Percentiles rank a stretch among this genome's conserved stretches.
These are phyloP conservation scores for Globisporangium cylindrosporum DNA, from an alignment of 352 stramenopile genomes.

Conservation along the genomic window DNA sequence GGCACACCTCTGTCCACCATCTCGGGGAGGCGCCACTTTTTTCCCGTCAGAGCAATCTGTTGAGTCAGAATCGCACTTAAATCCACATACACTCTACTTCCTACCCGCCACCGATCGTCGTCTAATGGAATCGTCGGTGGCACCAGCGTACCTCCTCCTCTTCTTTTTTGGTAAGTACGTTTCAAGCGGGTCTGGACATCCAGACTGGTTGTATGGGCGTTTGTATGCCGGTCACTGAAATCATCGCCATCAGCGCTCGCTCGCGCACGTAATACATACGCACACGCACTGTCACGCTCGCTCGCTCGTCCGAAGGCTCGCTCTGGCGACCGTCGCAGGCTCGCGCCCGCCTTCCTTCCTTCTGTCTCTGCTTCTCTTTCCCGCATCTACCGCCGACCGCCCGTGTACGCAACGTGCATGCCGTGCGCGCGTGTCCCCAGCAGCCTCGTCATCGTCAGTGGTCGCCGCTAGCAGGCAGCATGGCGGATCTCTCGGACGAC, in stretches of 20 bases:
- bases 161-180: constrained; percentile 2
- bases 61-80: constrained; percentile 1
- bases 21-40: background rate
- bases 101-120: constrained; percentile 1
- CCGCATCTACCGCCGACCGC: background rate
- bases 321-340: background rate
- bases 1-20: background rate
- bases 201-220: constrained; percentile 7
- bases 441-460: background rate
- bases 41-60: background rate
- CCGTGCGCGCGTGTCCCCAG: background rate
- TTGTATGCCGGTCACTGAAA: constrained; percentile 11
- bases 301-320: background rate
- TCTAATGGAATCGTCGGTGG: background rate
- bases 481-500: constrained; percentile 63
- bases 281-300: background rate
- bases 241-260: background rate
- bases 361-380: background rate
- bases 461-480: constrained; percentile 23
- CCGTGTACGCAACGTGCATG: constrained; percentile 7
- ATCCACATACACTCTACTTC: background rate
- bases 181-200: constrained; percentile 1
- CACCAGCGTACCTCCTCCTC: background rate
- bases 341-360: background rate
- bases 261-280: background rate